Conservation (phyloP, 2,329 filamentous ascomycete species). For the Pestalotiopsis sp. region DNA sequence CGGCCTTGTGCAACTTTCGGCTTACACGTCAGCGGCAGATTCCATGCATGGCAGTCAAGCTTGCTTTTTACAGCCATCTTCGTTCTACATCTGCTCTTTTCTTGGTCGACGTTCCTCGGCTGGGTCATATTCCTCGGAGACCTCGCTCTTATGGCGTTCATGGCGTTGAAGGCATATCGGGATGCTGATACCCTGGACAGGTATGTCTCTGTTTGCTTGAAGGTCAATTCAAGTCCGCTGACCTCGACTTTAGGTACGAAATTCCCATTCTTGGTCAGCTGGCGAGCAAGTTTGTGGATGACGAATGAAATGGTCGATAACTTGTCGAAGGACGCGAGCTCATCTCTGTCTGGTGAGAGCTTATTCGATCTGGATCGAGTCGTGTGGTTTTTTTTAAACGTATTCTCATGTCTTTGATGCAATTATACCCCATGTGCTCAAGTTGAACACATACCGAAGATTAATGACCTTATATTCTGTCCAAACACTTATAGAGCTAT, state of each 20-base stretch:
- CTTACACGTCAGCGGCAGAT: conserved; percentile 52
- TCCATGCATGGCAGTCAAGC: conserved; percentile 95
- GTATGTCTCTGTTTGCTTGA: conserved; percentile 37
- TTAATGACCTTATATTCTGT: not conserved
- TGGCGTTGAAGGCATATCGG: conserved; percentile 79
- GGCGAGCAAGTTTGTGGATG: conserved; percentile 15
- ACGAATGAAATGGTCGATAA: conserved; percentile 6
- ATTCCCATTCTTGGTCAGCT: conserved; percentile 15
- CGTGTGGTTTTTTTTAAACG: not conserved
- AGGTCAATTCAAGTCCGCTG: not conserved
- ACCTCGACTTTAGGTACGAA: not conserved
- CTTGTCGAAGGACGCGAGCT: not conserved
- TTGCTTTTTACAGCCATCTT: conserved; percentile 77
- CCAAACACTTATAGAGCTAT: not conserved
- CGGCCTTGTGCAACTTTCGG: not conserved
- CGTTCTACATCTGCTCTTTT: conserved; percentile 82
- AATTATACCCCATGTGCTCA: conserved; percentile 2
- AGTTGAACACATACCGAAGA: not conserved
- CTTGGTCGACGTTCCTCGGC: conserved; percentile 80
- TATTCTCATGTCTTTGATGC: not conserved
- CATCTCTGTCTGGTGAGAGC: not conserved
- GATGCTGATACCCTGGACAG: conserved; percentile 73
- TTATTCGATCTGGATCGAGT: not conserved
- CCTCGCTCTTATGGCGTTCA: conserved; percentile 72
- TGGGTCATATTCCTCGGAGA: conserved; percentile 83